These are phyloP conservation scores for Bipolaris cookei DNA, from an alignment of 2,329 filamentous ascomycete species.

Conservation along the genomic window DNA sequence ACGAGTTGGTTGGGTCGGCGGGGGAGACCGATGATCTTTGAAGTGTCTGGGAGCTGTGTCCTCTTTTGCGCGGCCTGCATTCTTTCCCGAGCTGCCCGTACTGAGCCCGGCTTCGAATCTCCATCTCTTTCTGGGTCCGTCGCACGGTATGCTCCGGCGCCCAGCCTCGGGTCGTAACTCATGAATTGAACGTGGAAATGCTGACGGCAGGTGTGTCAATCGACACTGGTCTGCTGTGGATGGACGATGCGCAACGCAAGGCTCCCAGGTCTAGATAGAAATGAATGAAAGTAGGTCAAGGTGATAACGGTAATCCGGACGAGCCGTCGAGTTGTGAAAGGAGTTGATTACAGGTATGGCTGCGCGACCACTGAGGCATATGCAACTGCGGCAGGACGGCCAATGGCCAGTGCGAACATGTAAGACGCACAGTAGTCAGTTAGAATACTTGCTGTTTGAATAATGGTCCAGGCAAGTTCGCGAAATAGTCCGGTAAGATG, in stretches of 20 bases:
- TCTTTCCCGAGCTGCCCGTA: conserved; percentile 46
- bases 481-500: conserved; percentile 12
- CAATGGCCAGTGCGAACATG: conserved; percentile 25
- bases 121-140: conserved; percentile 32
- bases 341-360: conserved; percentile 5
- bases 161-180: conserved; percentile 47
- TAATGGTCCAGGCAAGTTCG: conserved; percentile 18
- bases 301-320: conserved; percentile 7
- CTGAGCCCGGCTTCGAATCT: conserved; percentile 42
- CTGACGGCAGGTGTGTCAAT: conserved; percentile 42
- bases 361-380: conserved; percentile 22
- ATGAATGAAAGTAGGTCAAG: not conserved
- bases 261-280: not conserved
- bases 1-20: conserved; percentile 45
- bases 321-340: conserved; percentile 5
- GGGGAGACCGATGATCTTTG: conserved; percentile 46
- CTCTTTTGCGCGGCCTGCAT: conserved; percentile 39
- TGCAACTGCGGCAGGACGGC: conserved; percentile 17
- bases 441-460: conserved; percentile 6
- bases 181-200: conserved; percentile 42
- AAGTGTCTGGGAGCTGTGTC: conserved; percentile 40
- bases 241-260: conserved; percentile 2
- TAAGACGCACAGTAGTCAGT: conserved; percentile 15
- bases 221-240: conserved; percentile 37
- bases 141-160: conserved; percentile 41